A percentile compares a stretch with the other conserved stretches of the same genome.
Conservation (phyloP, 345 rosid genomes). For the Rhizophora apiculata region DNA sequence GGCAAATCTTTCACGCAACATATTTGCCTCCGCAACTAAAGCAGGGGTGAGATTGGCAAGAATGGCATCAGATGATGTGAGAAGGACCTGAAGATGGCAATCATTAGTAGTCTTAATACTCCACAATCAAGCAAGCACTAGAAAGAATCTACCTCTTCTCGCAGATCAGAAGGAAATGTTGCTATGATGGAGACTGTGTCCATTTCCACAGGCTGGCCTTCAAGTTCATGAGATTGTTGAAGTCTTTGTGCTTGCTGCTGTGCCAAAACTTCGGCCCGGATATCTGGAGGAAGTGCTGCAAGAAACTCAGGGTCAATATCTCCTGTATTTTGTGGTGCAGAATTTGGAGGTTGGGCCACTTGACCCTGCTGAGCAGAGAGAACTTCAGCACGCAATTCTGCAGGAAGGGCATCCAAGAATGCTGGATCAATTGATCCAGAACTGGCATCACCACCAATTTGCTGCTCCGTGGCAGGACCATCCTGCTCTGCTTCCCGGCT, state of each 20-base stretch:
- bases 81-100: constrained; percentile 58
- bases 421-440: constrained; percentile 94
- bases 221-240: constrained; percentile 93
- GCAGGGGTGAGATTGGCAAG: constrained; percentile 98
- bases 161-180: constrained; percentile 89
- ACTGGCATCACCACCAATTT: constrained; percentile 49
- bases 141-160: constrained; percentile 72
- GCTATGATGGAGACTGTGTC: constrained; percentile 97
- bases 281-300: constrained; percentile 97
- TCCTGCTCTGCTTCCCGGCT: constrained; percentile 85
- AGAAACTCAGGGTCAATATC: constrained; percentile 98
- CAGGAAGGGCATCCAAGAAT: constrained; percentile 95
- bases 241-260: constrained; percentile 94
- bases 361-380: constrained; percentile 90
- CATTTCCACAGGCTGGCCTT: constrained; percentile 99
- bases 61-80: constrained; percentile 93
- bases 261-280: constrained; percentile 88
- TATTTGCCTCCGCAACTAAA: constrained; percentile 95
- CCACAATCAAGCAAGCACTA: constrained; percentile 7
- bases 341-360: constrained; percentile 65
- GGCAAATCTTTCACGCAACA: constrained; percentile 96
- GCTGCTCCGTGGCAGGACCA: constrained; percentile 59
- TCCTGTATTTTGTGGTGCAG: constrained; percentile 63
- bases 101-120: neutral
- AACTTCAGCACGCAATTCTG: constrained; percentile 95